Evolutionary conservation across 257 asterid species (phyloP).

Genomic region (Solanum chiquidenum): DNA sequence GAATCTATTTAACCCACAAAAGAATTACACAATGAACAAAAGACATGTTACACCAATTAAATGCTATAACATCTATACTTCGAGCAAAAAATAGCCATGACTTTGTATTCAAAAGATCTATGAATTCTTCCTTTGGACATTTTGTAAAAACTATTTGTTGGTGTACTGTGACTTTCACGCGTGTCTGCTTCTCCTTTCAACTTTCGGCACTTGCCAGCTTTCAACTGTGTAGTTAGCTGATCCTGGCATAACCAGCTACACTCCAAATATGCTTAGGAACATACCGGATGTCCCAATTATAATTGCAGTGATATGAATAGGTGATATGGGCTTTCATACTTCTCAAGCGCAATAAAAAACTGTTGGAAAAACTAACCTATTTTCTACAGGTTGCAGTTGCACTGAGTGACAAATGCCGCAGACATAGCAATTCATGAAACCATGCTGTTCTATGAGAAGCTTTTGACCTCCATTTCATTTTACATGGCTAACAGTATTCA

Average conservation of each 20-base stretch:
- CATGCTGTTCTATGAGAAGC: background rate
- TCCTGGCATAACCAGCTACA: background rate
- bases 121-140: background rate
- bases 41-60: background rate
- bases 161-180: background rate
- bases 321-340: background rate
- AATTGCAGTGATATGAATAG: background rate
- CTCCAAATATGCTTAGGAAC: background rate
- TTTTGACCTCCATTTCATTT: background rate
- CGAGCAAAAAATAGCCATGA: background rate
- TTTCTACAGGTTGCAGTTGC: background rate
- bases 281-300: background rate
- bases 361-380: background rate
- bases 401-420: background rate
- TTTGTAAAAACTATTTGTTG: background rate
- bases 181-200: background rate
- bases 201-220: background rate
- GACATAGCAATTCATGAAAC: background rate
- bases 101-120: background rate
- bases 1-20: background rate
- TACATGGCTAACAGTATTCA: background rate
- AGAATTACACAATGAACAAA: background rate
- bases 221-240: background rate
- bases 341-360: background rate
- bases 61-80: background rate